Evolutionary conservation across 257 asterid species (phyloP).

Genomic region (Nicotiana undulata): DNA sequence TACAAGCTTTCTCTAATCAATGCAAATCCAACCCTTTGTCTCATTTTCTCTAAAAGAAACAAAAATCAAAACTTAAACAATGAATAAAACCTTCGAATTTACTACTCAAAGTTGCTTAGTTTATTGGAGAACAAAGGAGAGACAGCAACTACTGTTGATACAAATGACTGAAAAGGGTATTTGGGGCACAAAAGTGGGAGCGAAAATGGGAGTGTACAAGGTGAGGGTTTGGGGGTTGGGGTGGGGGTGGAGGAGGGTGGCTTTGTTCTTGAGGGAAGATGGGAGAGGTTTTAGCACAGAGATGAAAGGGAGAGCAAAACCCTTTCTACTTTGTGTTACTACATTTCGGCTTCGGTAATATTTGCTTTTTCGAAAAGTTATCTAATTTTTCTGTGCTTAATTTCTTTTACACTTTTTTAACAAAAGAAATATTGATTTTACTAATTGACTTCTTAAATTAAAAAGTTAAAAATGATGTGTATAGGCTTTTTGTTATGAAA

Average conservation of each 20-base stretch:
- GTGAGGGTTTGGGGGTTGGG: background rate
- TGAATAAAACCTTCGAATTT: background rate
- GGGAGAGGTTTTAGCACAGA: background rate
- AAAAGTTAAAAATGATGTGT: no score
- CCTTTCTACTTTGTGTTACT: background rate
- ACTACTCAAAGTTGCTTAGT: background rate
- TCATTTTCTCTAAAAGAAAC: slow-evolving; percentile 9
- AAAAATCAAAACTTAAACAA: background rate
- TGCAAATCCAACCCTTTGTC: slow-evolving; percentile 4
- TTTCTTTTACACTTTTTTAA: no score
- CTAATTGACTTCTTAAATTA: no score
- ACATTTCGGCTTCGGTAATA: no score
- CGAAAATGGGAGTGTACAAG: background rate
- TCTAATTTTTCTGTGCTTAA: no score
- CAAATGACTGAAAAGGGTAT: background rate
- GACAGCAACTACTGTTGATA: background rate
- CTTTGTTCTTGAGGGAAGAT: background rate
- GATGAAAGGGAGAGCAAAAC: background rate
- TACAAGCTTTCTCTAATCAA: slow-evolving; percentile 14
- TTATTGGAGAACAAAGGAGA: background rate
- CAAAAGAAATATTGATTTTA: no score
- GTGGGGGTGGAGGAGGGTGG: background rate
- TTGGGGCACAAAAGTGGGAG: background rate
- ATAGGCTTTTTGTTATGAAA: no score
- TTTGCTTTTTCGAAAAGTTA: no score